Conservation (phyloP, 768 basidiomycete genomes). For the Suillus lakei region DNA sequence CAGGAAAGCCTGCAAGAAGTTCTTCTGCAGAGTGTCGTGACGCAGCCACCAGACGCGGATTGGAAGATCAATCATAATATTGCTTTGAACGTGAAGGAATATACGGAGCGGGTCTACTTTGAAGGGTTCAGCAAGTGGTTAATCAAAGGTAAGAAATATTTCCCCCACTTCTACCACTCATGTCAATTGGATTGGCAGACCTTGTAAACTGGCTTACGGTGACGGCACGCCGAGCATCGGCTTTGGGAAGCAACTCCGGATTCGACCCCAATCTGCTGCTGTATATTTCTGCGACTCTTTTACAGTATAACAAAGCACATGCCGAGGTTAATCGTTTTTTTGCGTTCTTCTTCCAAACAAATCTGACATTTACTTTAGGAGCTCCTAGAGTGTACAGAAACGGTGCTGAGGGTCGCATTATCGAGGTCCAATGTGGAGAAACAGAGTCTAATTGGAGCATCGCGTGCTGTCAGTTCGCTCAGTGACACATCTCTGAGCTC, state of each 20-base stretch:
- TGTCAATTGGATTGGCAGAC: slow-evolving; percentile 43
- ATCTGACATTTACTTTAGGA: slow-evolving; percentile 47
- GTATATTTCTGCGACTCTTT: slow-evolving; percentile 51
- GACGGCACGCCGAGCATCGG: slow-evolving; percentile 51
- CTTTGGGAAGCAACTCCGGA: slow-evolving; percentile 6
- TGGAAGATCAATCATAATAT: slow-evolving; percentile 53
- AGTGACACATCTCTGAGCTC: slow-evolving; percentile 39
- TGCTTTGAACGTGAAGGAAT: slow-evolving; percentile 59
- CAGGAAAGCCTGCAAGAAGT: slow-evolving; percentile 47
- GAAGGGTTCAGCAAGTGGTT: slow-evolving; percentile 54
- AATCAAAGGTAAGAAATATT: slow-evolving; percentile 54
- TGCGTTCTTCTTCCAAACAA: neutral
- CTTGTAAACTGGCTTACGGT: slow-evolving; percentile 57
- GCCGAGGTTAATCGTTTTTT: slow-evolving; percentile 49
- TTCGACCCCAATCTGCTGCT: slow-evolving; percentile 64
- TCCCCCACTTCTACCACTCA: neutral
- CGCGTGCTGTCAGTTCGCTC: slow-evolving; percentile 46
- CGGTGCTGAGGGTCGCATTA: slow-evolving; percentile 58
- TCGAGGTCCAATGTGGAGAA: slow-evolving; percentile 44
- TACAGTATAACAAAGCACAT: slow-evolving; percentile 63
- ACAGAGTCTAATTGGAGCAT: slow-evolving; percentile 14
- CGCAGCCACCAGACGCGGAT: slow-evolving; percentile 55
- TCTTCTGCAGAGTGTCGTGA: slow-evolving; percentile 61
- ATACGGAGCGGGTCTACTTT: slow-evolving; percentile 61
- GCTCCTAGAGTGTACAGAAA: slow-evolving; percentile 60